Evolutionary conservation across 805 yeast species (phyloP), one percentile per base, ranked within the genome.

Genomic region (Starmerella gropengiesseri): DNA sequence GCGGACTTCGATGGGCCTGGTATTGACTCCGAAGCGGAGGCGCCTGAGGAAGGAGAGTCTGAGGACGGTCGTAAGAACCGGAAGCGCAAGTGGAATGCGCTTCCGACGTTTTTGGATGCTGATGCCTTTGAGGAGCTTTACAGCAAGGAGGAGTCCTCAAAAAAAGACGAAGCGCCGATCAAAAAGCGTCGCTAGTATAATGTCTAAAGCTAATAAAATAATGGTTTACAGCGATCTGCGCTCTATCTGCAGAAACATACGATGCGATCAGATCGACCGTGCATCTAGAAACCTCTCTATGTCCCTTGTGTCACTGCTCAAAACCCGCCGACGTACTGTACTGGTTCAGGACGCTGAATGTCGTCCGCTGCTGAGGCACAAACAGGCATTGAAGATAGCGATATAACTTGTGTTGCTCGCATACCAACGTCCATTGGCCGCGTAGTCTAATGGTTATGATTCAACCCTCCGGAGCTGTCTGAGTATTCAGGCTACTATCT

Each of bases 101-200:
- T 25, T 25, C 58, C 58, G 2, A 51, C 52, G 18, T 54, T 55
- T 46, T 46, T 55, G 45, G 56, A 52, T 25, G 57, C 57, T 6
- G 58, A 55, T 28, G 50, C 46, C 11, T 52, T 54, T 30, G 58
- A 55, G 42, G 52, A 50, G 27, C 23, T 44, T 43, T 36, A 49
- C 31, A 30, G 29, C 17, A 28, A 38, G 18, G 31, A 38, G 7
- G 38, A 36, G n/a, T n/a, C n/a, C n/a, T n/a, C n/a, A 16, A 23
- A n/a, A 4, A 26, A 37, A 9, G 13, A 30, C 9, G 21, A 9
- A 7, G 21, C 33, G 9, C 23, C 25, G 7, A 14, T 36, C 1
- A 43, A 43, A 31, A 37, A 38, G 37, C 35, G 43, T 8, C 32
- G 35, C 34, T 37, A n/a, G 14, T 20, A 7, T 14, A 6, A 16